Evolutionary conservation across 305 asterid species (phyloP).

Genomic region (Fraxinus paxiana): DNA sequence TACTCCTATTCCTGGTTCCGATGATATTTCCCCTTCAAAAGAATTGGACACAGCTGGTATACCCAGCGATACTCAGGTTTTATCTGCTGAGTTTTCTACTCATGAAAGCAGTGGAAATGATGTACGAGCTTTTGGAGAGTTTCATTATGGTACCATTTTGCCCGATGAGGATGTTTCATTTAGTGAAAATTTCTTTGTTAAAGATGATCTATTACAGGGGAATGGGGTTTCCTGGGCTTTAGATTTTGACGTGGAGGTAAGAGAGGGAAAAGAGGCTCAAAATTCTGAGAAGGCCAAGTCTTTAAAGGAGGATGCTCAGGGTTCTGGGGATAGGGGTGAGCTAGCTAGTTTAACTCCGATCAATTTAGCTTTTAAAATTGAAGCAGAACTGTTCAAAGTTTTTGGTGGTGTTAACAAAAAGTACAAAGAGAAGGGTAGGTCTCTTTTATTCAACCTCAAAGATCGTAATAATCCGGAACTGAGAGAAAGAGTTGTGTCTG

Average conservation of each 20-base stretch:
- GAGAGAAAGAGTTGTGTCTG: conserved; percentile 82
- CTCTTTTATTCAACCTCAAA: conserved; percentile 64
- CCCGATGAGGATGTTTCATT: conserved; percentile 67
- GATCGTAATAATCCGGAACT: conserved; percentile 91
- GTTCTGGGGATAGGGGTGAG: conserved; percentile 15
- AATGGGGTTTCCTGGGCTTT: conserved; percentile 98
- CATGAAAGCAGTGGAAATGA: conserved; percentile 35
- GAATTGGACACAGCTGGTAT: conserved; percentile 30
- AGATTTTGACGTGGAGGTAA: conserved; percentile 58
- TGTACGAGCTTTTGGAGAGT: conserved; percentile 43
- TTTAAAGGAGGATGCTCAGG: conserved; percentile 36
- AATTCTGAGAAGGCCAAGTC: conserved; percentile 33
- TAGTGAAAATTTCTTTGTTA: conserved; percentile 67
- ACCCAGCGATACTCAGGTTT: conserved; percentile 34
- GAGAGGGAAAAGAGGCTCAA: conserved; percentile 45
- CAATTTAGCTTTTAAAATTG: conserved; percentile 58
- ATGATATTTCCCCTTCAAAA: conserved; percentile 26
- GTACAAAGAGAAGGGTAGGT: conserved; percentile 89
- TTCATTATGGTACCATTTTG: conserved; percentile 45
- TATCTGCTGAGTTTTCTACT: conserved; percentile 37
- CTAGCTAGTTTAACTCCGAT: conserved; percentile 42
- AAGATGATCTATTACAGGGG: conserved; percentile 96
- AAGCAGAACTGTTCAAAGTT: conserved; percentile 71
- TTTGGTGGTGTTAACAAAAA: conserved; percentile 91
- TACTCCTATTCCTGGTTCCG: conserved; percentile 27